A percentile compares a stretch with the other conserved stretches of the same genome.
phyloP scores from a whole-genome alignment of 2,329 filamentous ascomycete species.

The Penicillium sp. region DNA sequence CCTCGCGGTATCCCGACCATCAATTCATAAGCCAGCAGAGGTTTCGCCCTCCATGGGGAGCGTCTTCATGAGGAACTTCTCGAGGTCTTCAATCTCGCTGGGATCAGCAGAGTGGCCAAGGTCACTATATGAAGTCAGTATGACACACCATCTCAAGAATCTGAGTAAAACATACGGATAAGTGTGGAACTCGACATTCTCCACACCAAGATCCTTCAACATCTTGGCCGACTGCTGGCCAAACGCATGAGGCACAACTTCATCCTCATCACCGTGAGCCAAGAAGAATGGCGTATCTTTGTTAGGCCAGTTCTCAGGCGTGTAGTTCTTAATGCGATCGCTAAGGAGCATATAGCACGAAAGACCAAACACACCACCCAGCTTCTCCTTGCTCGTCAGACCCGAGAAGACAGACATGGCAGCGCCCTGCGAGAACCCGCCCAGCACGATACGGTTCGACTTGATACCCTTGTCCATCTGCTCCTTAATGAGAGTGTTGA shows the following conservation, averaged over 20 bases:
- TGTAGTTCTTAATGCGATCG: slow-evolving; percentile 59
- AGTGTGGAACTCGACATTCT: slow-evolving; percentile 67
- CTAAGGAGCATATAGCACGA: slow-evolving; percentile 77
- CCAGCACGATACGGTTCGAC: slow-evolving; percentile 77
- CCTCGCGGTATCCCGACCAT: slow-evolving; percentile 4
- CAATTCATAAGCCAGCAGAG: slow-evolving; percentile 37
- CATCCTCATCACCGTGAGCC: slow-evolving; percentile 79
- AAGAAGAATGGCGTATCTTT: slow-evolving; percentile 81
- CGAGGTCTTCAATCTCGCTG: slow-evolving; percentile 78
- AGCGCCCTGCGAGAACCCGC: slow-evolving; percentile 67
- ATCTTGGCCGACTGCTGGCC: slow-evolving; percentile 65
- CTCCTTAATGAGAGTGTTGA: slow-evolving; percentile 74
- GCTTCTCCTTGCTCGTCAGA: slow-evolving; percentile 67
- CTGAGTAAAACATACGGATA: slow-evolving; percentile 60
- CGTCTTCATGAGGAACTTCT: slow-evolving; percentile 57
- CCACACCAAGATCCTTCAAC: slow-evolving; percentile 67
- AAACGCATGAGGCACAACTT: slow-evolving; percentile 66
- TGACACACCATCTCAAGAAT: background rate
- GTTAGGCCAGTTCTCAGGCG: slow-evolving; percentile 59
- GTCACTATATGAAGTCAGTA: slow-evolving; percentile 46
- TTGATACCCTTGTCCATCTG: slow-evolving; percentile 81
- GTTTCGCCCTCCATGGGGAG: slow-evolving; percentile 49
- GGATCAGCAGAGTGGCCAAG: slow-evolving; percentile 74
- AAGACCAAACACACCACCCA: slow-evolving; percentile 85
- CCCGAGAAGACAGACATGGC: slow-evolving; percentile 82